Evolutionary conservation across 192 early-diverging fungal genomes (phyloP), one percentile per base, ranked within the genome.

Genomic region (Gamsiella multidivaricata): DNA sequence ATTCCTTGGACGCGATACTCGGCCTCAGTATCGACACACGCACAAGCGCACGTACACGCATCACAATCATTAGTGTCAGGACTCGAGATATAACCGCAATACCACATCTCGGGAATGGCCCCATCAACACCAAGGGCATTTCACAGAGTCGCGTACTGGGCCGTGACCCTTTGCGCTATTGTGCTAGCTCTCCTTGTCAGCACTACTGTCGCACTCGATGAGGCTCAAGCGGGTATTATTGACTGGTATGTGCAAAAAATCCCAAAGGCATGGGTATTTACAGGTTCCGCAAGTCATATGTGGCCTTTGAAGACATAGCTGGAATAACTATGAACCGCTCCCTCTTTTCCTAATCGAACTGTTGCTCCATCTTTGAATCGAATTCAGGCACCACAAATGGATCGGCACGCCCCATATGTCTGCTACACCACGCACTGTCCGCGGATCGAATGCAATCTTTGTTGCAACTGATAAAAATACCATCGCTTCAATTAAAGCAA

Each of bases 401-500:
- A 78, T 88, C 52, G 87, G 87, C 29, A 82, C 74, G 18, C 80
- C 86, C 31, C 47, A 64, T 37, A 18, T 70, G 37, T 52, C 84
- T 23, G 60, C 71, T 34, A 43, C 64, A 14, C 65, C 60, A 22
- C 62, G 61, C 12, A 64, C 81, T 49, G 62, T 78, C 29, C 61
- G 80, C 29, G 74, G 75, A 17, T 66, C 76, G 9, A 74, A 69
- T 8, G 62, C 92, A 5, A 61, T 71, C 36, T 80, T 82, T 36
- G 81, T 90, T 23, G 89, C 86, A 15, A 91, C 94, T n/a, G 86
- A 90, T 41, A 88, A 85, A 54, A 91, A 93, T 66, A 87, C 90
- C n/a, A 61, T 97, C 52, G 93, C 94, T 0, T 81, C 88, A 29
- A 54, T 97, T 43, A 83, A 82, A 61, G 69, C 90, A 8, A 82